Conservation (phyloP, 2,329 filamentous ascomycete genomes). For the Lachnellula occidentalis region DNA sequence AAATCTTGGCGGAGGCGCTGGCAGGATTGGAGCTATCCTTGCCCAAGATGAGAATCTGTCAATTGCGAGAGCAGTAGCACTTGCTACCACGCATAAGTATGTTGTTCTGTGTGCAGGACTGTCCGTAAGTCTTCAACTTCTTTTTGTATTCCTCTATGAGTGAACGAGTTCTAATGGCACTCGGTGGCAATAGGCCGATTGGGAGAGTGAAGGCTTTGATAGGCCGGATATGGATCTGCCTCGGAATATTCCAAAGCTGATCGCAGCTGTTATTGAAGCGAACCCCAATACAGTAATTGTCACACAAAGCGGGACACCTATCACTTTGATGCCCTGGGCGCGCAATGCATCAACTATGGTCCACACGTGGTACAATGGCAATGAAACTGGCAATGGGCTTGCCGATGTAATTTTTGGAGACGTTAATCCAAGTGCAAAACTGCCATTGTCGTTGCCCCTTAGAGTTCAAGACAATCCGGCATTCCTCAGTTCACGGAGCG, state of each 20-base stretch:
- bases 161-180: too few relatives aligned
- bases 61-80: too few relatives aligned
- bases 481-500: too few relatives aligned
- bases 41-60: too few relatives aligned
- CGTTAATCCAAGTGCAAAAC: constrained; percentile 61
- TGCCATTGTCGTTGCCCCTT: constrained; percentile 37
- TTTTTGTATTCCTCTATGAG: too few relatives aligned
- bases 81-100: too few relatives aligned
- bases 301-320: constrained; percentile 63
- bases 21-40: too few relatives aligned
- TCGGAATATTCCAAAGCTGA: constrained; percentile 50
- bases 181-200: constrained; percentile 47
- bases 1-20: too few relatives aligned
- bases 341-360: constrained; percentile 59
- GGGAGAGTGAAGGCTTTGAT: constrained; percentile 14
- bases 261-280: constrained; percentile 55
- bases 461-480: too few relatives aligned
- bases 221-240: constrained; percentile 11
- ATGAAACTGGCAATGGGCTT: constrained; percentile 53
- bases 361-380: constrained; percentile 66
- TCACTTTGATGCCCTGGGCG: constrained; percentile 64
- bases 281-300: constrained; percentile 65
- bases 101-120: constrained; percentile 38
- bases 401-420: constrained; percentile 61
- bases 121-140: too few relatives aligned